Conservation (phyloP, 2,329 filamentous ascomycete species). For the Pleomassaria siparia region DNA sequence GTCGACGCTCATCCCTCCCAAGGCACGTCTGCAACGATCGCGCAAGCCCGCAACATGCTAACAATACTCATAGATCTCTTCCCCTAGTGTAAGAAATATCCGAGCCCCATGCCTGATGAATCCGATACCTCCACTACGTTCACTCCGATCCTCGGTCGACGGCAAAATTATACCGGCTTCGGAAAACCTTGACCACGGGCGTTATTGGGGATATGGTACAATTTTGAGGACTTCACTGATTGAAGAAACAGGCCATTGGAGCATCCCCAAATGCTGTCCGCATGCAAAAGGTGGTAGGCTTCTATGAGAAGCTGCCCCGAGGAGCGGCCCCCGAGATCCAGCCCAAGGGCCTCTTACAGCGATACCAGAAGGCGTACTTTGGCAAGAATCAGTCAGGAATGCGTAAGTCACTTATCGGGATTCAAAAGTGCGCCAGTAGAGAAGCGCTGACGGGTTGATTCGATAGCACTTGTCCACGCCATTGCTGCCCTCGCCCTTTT, state of each 20-base stretch:
- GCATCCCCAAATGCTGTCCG: conserved; percentile 92
- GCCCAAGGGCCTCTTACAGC: conserved; percentile 77
- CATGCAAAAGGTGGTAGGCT: conserved; percentile 97
- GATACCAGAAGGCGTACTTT: conserved; percentile 88
- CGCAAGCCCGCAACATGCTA: conserved; percentile 32
- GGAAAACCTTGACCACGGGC: conserved; percentile 1
- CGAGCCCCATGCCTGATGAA: conserved; percentile 9
- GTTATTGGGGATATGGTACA: background rate
- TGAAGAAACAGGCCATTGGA: conserved; percentile 74
- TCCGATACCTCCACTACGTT: conserved; percentile 14
- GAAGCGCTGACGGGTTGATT: conserved; percentile 15
- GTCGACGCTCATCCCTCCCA: conserved; percentile 98
- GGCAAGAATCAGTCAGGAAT: conserved; percentile 86
- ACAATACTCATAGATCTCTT: conserved; percentile 66
- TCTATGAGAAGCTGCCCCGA: conserved; percentile 98
- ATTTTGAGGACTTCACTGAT: conserved; percentile 20
- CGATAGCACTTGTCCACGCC: conserved; percentile 80
- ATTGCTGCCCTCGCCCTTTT: conserved; percentile 76
- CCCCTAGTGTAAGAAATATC: conserved; percentile 70
- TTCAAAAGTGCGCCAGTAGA: background rate
- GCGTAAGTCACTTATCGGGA: conserved; percentile 66
- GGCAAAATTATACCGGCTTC: conserved; percentile 17
- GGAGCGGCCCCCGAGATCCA: conserved; percentile 83
- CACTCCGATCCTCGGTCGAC: conserved; percentile 10
- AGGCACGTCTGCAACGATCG: conserved; percentile 62